These are phyloP conservation scores for Malassezia dermatis DNA, from an alignment of 1,284 basidiomycete species.

Conservation along the genomic window DNA sequence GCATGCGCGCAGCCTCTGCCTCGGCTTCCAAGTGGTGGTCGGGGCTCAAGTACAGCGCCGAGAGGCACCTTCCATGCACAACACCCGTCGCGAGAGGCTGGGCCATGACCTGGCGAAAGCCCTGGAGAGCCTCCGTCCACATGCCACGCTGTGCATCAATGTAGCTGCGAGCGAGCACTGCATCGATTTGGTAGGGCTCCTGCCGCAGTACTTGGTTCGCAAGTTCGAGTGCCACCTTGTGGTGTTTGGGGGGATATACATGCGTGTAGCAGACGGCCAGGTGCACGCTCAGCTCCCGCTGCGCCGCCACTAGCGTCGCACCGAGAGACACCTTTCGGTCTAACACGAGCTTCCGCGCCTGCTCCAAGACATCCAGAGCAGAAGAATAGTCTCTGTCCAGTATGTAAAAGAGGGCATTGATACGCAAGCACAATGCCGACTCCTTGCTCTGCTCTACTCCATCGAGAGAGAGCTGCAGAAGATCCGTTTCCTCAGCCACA, in stretches of 20 bases:
- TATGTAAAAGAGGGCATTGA: conserved; percentile 64
- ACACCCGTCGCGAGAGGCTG: background rate
- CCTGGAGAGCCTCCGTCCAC: conserved; percentile 61
- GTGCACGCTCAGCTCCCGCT: conserved; percentile 59
- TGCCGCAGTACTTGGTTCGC: conserved; percentile 60
- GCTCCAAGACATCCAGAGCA: conserved; percentile 25
- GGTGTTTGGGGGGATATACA: conserved; percentile 78
- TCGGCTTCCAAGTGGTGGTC: conserved; percentile 58
- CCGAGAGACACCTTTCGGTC: conserved; percentile 52
- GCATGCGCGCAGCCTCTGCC: conserved; percentile 80
- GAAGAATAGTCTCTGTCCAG: conserved; percentile 62
- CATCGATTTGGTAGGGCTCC: conserved; percentile 19
- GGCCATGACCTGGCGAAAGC: conserved; percentile 54
- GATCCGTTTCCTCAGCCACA: conserved; percentile 18
- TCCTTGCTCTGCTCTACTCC: conserved; percentile 55
- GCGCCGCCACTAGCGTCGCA: conserved; percentile 61
- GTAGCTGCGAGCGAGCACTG: conserved; percentile 55
- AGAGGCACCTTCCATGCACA: conserved; percentile 46
- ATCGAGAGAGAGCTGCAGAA: conserved; percentile 48
- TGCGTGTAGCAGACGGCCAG: conserved; percentile 70
- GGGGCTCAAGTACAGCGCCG: conserved; percentile 48
- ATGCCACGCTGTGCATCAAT: conserved; percentile 62
- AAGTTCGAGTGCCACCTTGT: conserved; percentile 63
- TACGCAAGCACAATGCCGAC: conserved; percentile 63
- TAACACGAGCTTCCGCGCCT: conserved; percentile 17